Percentiles rank a stretch among this genome's conserved stretches.
Conservation (phyloP, 1,284 basidiomycete species). For the Leucoagaricus sp. region DNA sequence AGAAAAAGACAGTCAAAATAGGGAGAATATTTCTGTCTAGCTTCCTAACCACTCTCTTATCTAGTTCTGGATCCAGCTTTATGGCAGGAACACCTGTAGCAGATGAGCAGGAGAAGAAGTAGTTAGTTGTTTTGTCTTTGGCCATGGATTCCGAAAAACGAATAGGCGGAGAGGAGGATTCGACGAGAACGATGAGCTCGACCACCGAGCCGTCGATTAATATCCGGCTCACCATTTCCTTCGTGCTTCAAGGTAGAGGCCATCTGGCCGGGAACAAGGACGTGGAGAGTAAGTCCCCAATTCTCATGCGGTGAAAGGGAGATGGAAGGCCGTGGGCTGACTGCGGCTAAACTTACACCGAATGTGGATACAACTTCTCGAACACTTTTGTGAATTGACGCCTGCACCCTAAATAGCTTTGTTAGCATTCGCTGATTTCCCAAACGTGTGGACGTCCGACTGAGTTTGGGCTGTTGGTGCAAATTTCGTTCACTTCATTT, state of each 20-base stretch:
- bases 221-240: background rate
- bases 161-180: too few relatives aligned
- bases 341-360: background rate
- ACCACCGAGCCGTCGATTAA: background rate
- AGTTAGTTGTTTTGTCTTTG: background rate
- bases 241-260: background rate
- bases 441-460: too few relatives aligned
- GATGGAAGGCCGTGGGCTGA: background rate
- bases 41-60: constrained; percentile 26
- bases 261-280: background rate
- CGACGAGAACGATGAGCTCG: background rate
- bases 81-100: background rate
- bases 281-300: background rate
- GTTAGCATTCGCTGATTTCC: too few relatives aligned
- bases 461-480: too few relatives aligned
- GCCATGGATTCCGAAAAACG: background rate
- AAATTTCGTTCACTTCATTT: too few relatives aligned
- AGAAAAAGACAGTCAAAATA: constrained; percentile 43
- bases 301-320: background rate
- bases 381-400: too few relatives aligned
- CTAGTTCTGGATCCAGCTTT: background rate
- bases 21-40: constrained; percentile 32
- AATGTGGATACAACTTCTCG: too few relatives aligned
- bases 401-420: too few relatives aligned
- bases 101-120: background rate